Conservation (phyloP, 2,329 filamentous ascomycete species). For the Fusarium brevicatenulatum region DNA sequence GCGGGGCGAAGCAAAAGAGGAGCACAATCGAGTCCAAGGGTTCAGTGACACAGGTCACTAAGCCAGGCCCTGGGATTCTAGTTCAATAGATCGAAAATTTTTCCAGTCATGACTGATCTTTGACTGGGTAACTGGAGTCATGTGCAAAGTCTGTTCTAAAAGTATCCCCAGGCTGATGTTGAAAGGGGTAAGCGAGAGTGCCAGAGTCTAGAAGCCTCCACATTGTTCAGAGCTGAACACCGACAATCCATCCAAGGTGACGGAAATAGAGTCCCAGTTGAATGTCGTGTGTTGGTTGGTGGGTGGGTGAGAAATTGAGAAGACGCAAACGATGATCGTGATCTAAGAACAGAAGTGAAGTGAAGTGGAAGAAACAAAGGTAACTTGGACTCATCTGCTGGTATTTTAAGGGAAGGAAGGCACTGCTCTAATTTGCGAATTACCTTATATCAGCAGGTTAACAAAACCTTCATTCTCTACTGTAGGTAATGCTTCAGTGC, state of each 20-base stretch:
- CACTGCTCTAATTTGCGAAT: not conserved
- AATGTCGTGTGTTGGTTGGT: not conserved
- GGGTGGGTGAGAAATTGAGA: not conserved
- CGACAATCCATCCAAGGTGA: constrained; percentile 32
- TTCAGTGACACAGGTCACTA: constrained; percentile 17
- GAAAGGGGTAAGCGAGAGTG: constrained; percentile 3
- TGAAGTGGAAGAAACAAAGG: not conserved
- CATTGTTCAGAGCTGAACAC: not conserved
- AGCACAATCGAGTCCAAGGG: constrained; percentile 6
- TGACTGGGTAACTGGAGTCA: constrained; percentile 36
- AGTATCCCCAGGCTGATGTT: not conserved
- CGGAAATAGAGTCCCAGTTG: constrained; percentile 36
- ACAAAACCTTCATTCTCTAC: not conserved
- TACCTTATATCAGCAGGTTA: not conserved
- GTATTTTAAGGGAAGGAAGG: not conserved
- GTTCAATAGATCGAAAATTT: constrained; percentile 15
- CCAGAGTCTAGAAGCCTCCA: constrained; percentile 26
- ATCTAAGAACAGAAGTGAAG: not conserved
- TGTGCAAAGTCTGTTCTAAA: constrained; percentile 29
- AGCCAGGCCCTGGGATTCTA: not conserved
- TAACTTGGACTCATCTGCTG: not conserved
- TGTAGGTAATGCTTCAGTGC: not conserved
- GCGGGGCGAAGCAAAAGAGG: constrained; percentile 12
- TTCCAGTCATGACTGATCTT: constrained; percentile 37
- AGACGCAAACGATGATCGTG: not conserved